Evolutionary conservation across 768 basidiomycete species (phyloP), one percentile per base, ranked within the genome.

Genomic region (Russula abietina): DNA sequence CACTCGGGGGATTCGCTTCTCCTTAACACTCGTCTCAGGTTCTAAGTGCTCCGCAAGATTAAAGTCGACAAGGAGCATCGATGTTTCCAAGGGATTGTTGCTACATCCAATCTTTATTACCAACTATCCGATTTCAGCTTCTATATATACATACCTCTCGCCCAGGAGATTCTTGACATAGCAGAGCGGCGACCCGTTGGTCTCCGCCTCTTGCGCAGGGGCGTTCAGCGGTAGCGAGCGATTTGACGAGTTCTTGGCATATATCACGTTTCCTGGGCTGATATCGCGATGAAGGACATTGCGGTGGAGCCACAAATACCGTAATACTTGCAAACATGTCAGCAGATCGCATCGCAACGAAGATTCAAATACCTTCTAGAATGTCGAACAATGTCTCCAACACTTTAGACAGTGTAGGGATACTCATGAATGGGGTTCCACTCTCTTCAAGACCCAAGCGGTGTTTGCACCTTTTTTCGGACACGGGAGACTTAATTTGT

Each of bases 41-140:
- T 33, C 30, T 19, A 57, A 46, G 55, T 46, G 6, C 30, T 46
- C 55, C 30, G 9, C 55, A 32, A 57, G 10, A n/a, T 57, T 46
- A 22, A 57, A 57, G n/a, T 57, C 55, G 17, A 57, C 55, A 57
- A 57, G 55, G 55, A 57, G 55, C 30, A 57, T 30, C 55, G 55
- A 57, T 28, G 55, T 57, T 46, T 57, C 45, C 5, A 45, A 41
- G 22, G 55, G 55, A 19, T n/a, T 19, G 28, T 57, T 2, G 43
- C 55, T 57, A 57, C 19, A 43, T 57, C n/a, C 55, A 57, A 33
- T 57, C 55, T 33, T 46, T 33, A n/a, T 57, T 46, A 46, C 19
- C 28, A 32, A 33, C 55, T 57, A 57, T 57, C 43, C 55, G 46
- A 22, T 22, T 46, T 57, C 55, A 57, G 55, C 45, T 16, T 57